A percentile compares a stretch with the other conserved stretches of the same genome.
Evolutionary conservation across 1,284 basidiomycete genomes (phyloP).

Genomic region (Tylopilus orsonianus): DNA sequence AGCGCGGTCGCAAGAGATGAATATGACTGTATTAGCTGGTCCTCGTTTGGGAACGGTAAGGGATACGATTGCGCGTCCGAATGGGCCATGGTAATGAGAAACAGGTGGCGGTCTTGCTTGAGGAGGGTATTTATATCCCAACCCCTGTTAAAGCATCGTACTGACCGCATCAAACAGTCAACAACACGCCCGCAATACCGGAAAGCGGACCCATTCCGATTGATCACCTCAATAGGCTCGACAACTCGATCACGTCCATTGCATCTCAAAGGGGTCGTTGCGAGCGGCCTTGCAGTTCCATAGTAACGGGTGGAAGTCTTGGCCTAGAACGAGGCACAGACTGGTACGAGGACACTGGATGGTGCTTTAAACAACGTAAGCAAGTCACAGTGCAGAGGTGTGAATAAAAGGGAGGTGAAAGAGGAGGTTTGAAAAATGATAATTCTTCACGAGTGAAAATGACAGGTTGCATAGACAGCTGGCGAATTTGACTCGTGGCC

Average conservation of each 20-base stretch:
- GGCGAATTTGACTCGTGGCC: background rate
- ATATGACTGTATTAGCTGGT: slow-evolving; percentile 21
- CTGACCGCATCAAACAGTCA: background rate
- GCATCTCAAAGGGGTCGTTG: background rate
- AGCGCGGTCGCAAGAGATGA: slow-evolving; percentile 27
- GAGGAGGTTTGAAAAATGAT: background rate
- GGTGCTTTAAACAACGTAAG: too few relatives aligned
- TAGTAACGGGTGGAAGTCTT: too few relatives aligned
- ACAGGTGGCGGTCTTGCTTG: slow-evolving; percentile 1
- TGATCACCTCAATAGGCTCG: background rate
- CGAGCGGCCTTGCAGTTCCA: background rate
- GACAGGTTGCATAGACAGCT: background rate
- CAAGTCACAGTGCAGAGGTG: background rate
- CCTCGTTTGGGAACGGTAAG: slow-evolving; percentile 21
- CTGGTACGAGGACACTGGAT: background rate
- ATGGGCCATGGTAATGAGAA: slow-evolving; percentile 9
- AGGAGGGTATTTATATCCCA: slow-evolving; percentile 22
- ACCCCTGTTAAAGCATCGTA: slow-evolving; percentile 21
- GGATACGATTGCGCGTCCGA: slow-evolving; percentile 17
- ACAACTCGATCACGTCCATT: slow-evolving; percentile 8
- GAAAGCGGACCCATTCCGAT: slow-evolving; percentile 1
- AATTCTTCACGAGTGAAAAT: background rate
- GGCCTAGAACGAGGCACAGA: background rate
- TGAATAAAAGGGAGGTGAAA: slow-evolving; percentile 12
- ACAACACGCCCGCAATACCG: slow-evolving; percentile 3